These are phyloP conservation scores for Bidens hawaiensis DNA, from an alignment of 140 eudicot species.

Conservation along the genomic window DNA sequence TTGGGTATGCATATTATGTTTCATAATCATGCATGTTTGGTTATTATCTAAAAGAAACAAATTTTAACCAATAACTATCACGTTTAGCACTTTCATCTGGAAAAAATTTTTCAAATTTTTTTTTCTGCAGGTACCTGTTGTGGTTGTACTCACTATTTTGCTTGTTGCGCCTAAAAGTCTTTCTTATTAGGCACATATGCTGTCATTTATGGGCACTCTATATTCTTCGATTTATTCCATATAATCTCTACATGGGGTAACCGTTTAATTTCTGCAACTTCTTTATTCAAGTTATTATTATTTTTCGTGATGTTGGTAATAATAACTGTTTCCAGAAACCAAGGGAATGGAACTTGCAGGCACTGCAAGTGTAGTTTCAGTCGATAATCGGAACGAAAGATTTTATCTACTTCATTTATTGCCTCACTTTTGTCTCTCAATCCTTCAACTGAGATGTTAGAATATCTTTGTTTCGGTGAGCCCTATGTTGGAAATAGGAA, in stretches of 20 bases:
- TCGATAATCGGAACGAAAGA: conserved; percentile 66
- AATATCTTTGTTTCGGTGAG: too few relatives aligned
- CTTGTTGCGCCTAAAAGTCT: conserved; percentile 62
- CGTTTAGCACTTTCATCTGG: too few relatives aligned
- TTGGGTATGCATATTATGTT: conserved; percentile 48
- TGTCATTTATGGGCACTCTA: conserved; percentile 72
- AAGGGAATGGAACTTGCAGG: conserved; percentile 79
- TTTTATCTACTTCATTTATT: conserved; percentile 68
- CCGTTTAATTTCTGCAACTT: neutral
- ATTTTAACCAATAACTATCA: too few relatives aligned
- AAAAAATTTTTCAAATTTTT: neutral
- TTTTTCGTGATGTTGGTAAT: neutral
- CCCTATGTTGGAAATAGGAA: too few relatives aligned
- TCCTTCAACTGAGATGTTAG: conserved; percentile 74
- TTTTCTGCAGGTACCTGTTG: conserved; percentile 58
- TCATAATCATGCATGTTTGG: too few relatives aligned
- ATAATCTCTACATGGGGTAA: conserved; percentile 79
- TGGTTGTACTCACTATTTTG: conserved; percentile 61
- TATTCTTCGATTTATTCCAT: conserved; percentile 68
- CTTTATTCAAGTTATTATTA: too few relatives aligned
- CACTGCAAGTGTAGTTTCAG: conserved; percentile 72
- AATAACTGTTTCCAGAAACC: conserved; percentile 54
- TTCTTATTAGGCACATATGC: conserved; percentile 58
- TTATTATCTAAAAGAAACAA: too few relatives aligned
- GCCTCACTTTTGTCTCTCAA: conserved; percentile 65